Evolutionary conservation across 1,284 basidiomycete genomes (phyloP).

Genomic region (Ustilago shanxiensis): DNA sequence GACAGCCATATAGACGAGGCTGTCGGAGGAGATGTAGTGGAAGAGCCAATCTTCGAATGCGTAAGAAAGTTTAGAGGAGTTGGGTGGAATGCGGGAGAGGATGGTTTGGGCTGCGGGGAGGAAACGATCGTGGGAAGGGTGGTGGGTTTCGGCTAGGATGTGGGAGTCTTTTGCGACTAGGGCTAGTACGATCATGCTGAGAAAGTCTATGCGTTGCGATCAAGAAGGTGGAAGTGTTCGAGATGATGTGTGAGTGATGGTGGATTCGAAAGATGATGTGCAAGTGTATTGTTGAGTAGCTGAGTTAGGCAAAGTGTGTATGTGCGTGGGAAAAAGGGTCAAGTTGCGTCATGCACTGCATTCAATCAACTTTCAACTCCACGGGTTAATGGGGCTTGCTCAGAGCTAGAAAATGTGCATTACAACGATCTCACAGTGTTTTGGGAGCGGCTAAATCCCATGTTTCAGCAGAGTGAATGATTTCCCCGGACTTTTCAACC

Average conservation of each 20-base stretch:
- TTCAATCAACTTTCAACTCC: not conserved
- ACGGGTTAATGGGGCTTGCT: not conserved
- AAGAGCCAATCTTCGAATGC: conserved; percentile 82
- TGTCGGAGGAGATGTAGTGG: conserved; percentile 79
- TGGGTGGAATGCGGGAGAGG: conserved; percentile 91
- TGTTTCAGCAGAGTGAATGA: not conserved
- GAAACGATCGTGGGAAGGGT: conserved; percentile 61
- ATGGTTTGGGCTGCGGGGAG: conserved; percentile 84
- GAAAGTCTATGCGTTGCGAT: not conserved
- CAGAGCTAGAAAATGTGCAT: not conserved
- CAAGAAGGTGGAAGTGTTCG: too few relatives aligned
- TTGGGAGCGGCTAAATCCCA: not conserved
- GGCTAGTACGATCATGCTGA: conserved; percentile 63
- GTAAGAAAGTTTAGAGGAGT: conserved; percentile 91
- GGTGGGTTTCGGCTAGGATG: conserved; percentile 61
- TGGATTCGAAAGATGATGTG: too few relatives aligned
- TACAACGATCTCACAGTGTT: not conserved
- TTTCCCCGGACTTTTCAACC: not conserved
- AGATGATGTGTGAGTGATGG: not conserved
- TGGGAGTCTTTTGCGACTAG: conserved; percentile 58
- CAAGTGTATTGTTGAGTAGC: too few relatives aligned
- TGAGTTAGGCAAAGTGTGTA: not conserved
- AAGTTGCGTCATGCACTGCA: not conserved
- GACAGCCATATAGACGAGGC: conserved; percentile 88
- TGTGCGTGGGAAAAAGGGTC: not conserved